Evolutionary conservation across 768 basidiomycete genomes (phyloP).

Genomic region (Boletus edulis): DNA sequence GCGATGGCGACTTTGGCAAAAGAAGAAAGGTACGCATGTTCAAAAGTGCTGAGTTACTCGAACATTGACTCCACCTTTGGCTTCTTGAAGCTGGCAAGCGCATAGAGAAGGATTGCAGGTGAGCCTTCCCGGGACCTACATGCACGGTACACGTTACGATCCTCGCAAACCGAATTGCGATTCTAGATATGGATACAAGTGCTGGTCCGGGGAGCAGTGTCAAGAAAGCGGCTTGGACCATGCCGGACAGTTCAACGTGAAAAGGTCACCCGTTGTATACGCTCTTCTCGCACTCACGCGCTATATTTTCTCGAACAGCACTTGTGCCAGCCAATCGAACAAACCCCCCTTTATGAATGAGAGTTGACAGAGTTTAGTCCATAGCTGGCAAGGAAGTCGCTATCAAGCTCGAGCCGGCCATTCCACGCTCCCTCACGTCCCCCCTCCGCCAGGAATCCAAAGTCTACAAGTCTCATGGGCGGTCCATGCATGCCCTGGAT

Average conservation of each 20-base stretch:
- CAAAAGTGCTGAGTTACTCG: no score
- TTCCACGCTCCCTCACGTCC: conserved; percentile 42
- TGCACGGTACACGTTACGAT: background rate
- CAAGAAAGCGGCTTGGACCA: background rate
- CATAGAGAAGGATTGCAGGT: background rate
- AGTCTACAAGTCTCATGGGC: conserved; percentile 63
- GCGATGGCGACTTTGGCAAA: background rate
- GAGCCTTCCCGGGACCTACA: background rate
- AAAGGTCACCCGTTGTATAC: background rate
- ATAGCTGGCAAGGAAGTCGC: conserved; percentile 18
- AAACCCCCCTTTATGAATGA: background rate
- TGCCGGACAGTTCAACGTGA: conserved; percentile 2
- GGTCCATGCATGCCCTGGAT: conserved; percentile 90
- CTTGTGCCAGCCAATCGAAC: background rate
- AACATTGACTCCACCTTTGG: no score
- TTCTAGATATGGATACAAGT: conserved; percentile 3
- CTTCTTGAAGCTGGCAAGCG: background rate
- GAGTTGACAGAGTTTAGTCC: no score
- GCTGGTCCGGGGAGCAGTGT: conserved; percentile 1
- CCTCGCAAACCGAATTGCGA: background rate
- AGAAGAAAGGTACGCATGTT: background rate
- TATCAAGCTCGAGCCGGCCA: conserved; percentile 76
- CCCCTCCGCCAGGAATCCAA: conserved; percentile 83
- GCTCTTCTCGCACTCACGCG: background rate
- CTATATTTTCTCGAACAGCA: background rate